A percentile compares a stretch with the other conserved stretches of the same genome.
phyloP scores from a whole-genome alignment of 352 stramenopile species.

The Phytophthora tubulina region DNA sequence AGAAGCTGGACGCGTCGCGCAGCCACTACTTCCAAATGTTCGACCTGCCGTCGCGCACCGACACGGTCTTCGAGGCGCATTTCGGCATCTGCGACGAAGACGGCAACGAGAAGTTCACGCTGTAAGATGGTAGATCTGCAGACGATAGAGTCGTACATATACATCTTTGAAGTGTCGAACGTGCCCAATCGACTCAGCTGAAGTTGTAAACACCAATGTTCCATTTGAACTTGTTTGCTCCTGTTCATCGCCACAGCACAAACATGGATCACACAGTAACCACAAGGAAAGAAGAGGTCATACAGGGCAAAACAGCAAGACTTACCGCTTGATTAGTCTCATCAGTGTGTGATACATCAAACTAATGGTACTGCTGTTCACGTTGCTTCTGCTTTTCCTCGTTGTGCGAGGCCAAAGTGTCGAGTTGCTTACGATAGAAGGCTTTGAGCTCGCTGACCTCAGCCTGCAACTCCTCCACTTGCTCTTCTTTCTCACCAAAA shows the following conservation, averaged over 20 bases:
- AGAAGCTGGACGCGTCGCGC: slow-evolving; percentile 43
- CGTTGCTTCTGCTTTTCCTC: slow-evolving; percentile 52
- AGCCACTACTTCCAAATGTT: slow-evolving; percentile 76
- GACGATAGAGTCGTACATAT: background rate
- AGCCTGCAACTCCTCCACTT: slow-evolving; percentile 83
- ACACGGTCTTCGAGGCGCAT: slow-evolving; percentile 55
- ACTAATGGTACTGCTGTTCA: slow-evolving; percentile 44
- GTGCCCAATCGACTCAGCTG: background rate
- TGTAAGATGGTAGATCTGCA: slow-evolving; percentile 24
- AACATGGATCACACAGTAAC: background rate
- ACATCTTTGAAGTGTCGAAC: background rate
- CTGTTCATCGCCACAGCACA: too few species aligned
- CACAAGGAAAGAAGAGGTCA: background rate
- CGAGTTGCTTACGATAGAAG: slow-evolving; percentile 82
- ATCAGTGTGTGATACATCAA: background rate
- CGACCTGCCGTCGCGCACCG: slow-evolving; percentile 58
- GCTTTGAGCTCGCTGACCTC: slow-evolving; percentile 83
- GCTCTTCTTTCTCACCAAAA: slow-evolving; percentile 89
- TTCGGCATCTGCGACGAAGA: slow-evolving; percentile 54
- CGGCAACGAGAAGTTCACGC: slow-evolving; percentile 52
- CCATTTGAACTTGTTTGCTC: too few species aligned
- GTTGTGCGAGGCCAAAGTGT: slow-evolving; percentile 64
- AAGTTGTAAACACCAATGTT: background rate
- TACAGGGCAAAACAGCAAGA: slow-evolving; percentile 5
- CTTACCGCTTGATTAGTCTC: slow-evolving; percentile 22